Percentiles rank a stretch among this genome's conserved stretches.
Conservation (phyloP, 306 rosid species). For the Prunus mongolica region DNA sequence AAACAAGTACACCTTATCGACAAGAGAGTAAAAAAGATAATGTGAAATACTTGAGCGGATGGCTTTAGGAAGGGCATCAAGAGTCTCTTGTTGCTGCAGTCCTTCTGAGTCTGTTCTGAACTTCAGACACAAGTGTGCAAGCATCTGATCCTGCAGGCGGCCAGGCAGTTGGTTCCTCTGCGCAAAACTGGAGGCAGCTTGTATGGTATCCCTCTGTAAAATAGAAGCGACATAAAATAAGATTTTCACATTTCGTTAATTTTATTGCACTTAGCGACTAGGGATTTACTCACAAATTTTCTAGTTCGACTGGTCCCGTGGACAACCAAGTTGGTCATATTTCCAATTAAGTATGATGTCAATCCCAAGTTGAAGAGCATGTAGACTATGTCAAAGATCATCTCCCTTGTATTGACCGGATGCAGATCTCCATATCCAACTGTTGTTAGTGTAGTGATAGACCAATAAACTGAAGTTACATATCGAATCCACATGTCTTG, state of each 20-base stretch:
- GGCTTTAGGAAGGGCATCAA: conserved; percentile 92
- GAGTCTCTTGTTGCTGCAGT: conserved; percentile 90
- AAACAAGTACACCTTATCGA: conserved; percentile 80
- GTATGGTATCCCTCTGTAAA: conserved; percentile 82
- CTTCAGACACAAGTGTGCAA: conserved; percentile 88
- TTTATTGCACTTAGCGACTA: neutral
- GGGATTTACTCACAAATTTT: conserved; percentile 62
- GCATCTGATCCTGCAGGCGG: conserved; percentile 91
- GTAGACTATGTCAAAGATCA: conserved; percentile 77
- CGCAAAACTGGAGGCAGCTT: conserved; percentile 94
- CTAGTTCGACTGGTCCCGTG: conserved; percentile 89
- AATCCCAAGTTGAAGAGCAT: conserved; percentile 90
- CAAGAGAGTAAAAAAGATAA: conserved; percentile 69
- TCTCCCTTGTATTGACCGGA: conserved; percentile 84
- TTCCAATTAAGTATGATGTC: conserved; percentile 93
- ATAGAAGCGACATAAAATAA: neutral
- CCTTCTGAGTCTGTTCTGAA: conserved; percentile 93
- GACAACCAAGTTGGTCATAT: conserved; percentile 95
- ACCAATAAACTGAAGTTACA: conserved; percentile 82
- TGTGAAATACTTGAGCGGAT: conserved; percentile 89
- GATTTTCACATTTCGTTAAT: neutral
- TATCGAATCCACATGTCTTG: conserved; percentile 65
- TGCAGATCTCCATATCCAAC: conserved; percentile 95
- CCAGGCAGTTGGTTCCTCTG: conserved; percentile 78
- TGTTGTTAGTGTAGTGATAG: conserved; percentile 83